Evolutionary conservation across 129 eudicot genomes (phyloP).

Genomic region (Tanacetum coccineum): DNA sequence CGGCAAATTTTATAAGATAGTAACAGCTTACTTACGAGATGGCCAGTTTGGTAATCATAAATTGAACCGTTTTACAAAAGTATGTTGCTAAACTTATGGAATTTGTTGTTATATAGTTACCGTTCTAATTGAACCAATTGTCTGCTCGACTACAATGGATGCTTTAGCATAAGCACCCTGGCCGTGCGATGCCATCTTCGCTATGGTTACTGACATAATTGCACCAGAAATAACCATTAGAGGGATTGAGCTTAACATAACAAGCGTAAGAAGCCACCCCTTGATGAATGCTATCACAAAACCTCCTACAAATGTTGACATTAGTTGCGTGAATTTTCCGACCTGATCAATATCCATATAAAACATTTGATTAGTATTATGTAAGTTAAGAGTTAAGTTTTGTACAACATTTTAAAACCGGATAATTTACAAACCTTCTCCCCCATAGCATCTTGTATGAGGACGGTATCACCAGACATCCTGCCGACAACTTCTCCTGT

Average conservation of each 20-base stretch:
- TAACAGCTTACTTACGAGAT: no score
- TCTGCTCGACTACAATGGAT: slow-evolving; percentile 76
- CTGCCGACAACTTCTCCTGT: slow-evolving; percentile 95
- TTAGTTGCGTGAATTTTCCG: slow-evolving; percentile 71
- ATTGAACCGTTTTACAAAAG: no score
- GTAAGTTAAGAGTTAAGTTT: not conserved
- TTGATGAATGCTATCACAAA: slow-evolving; percentile 68
- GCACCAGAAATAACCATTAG: slow-evolving; percentile 66
- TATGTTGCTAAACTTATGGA: not conserved
- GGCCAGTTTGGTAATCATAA: no score
- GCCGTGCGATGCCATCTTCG: slow-evolving; percentile 78
- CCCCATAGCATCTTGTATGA: slow-evolving; percentile 97
- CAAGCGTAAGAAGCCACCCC: slow-evolving; percentile 97
- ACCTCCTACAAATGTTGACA: slow-evolving; percentile 76
- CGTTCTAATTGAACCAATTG: slow-evolving; percentile 89
- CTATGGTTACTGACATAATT: slow-evolving; percentile 44
- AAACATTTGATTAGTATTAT: slow-evolving; percentile 4
- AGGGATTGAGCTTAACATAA: slow-evolving; percentile 70
- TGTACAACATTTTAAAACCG: not conserved
- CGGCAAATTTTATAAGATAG: no score
- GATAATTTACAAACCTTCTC: slow-evolving; percentile 56
- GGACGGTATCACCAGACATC: slow-evolving; percentile 97
- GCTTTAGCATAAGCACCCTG: slow-evolving; percentile 86
- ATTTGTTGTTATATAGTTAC: slow-evolving; percentile 26
- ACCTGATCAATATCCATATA: slow-evolving; percentile 48